Percentiles rank a stretch among this genome's conserved stretches.
Conservation (phyloP, 2,329 filamentous ascomycete genomes). For the Diaporthe sp. region DNA sequence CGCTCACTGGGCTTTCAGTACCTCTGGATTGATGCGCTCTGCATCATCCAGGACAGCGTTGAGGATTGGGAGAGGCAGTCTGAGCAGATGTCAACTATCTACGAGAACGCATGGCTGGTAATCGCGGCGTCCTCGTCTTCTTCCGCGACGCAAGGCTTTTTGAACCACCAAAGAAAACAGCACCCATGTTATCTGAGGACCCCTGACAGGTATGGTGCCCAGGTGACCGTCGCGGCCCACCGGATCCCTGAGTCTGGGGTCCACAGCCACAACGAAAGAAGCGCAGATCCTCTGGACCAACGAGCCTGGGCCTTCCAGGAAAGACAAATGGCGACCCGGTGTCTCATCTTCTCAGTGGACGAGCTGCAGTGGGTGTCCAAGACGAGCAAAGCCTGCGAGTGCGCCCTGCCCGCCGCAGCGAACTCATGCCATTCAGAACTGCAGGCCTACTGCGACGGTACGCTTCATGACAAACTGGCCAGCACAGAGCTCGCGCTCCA, state of each 20-base stretch:
- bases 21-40: slow-evolving; percentile 3
- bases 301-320: slow-evolving; percentile 4
- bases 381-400: neutral
- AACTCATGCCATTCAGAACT: neutral
- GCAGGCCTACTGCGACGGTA: neutral
- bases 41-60: neutral
- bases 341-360: neutral
- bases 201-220: neutral
- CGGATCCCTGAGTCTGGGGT: neutral
- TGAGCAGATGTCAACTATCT: neutral
- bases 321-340: neutral
- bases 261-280: neutral
- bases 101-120: neutral
- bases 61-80: slow-evolving; percentile 1
- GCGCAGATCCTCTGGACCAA: neutral
- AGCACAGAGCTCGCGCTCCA: neutral
- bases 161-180: neutral
- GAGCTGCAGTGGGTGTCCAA: neutral
- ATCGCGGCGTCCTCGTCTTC: neutral
- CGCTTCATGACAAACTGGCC: neutral
- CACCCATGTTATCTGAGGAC: neutral
- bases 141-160: neutral
- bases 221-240: neutral
- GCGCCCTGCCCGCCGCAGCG: neutral
- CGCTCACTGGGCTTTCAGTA: neutral